Evolutionary conservation across 129 eudicot species (phyloP), one percentile per base, ranked within the genome.

Genomic region (Flaveria trinervia): DNA sequence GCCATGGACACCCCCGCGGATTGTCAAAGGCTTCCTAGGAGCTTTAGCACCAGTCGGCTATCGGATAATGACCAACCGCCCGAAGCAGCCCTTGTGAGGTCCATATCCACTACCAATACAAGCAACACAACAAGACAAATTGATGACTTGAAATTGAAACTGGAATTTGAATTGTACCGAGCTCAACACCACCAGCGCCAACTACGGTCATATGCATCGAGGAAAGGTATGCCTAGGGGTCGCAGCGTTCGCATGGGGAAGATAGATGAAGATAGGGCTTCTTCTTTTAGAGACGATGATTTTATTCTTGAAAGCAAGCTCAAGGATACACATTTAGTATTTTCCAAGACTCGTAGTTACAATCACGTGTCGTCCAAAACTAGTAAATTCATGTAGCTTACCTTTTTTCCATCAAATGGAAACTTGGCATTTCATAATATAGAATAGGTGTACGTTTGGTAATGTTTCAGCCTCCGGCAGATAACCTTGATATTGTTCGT

Each of bases 231-330:
- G 81, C 46, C 55, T 0, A 77, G 74, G 33, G 52, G 74, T 41
- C 43, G 50, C 1, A 22, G 74, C 18, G 68, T 67, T 68, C 68
- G 81, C 8, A 67, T 77, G 74, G 67, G 56, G 5, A 77, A 25
- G 44, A 77, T 77, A 9, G 68, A 77, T 23, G 81, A 77, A 77
- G 68, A 77, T 10, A 67, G 74, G 28, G 81, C 43, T 68, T 54
- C 68, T 54, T 77, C 81, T 15, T 77, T 77, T 1, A 54, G 45
- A 44, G 17, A 54, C 0, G 44, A 52, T 6, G 20, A 68, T 14
- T 13, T 41, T 14, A 25, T 33, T 41, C 17, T 51, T 72, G 8
- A 54, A 52, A 72, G 28, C 66, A 36, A 57, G 18, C 67, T 75
- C 71, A 26, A 61, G 16, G 41, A 62, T 26, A 7, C 28, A 62